Conservation (phyloP, 129 eudicot genomes). For the Flaveria bidentis region DNA sequence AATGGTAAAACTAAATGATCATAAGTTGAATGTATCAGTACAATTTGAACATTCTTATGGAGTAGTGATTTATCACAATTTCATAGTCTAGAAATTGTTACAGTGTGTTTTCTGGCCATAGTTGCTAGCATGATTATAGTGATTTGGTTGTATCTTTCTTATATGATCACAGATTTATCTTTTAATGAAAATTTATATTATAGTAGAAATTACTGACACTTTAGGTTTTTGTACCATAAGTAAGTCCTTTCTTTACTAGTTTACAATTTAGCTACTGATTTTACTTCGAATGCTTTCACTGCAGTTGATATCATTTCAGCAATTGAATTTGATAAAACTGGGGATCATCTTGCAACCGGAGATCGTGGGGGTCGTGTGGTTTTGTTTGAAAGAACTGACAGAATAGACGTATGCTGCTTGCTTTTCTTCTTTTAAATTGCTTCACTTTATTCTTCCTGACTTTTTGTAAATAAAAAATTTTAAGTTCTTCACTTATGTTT, state of each 20-base stretch:
- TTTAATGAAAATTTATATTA: too few species aligned
- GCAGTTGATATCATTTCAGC: constrained; percentile 63
- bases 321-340: constrained; percentile 57
- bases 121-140: too few species aligned
- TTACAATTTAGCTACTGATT: constrained; percentile 13
- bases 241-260: constrained; percentile 6
- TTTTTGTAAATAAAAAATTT: not conserved
- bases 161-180: too few species aligned
- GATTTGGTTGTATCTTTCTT: too few species aligned
- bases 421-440: not conserved
- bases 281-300: not conserved
- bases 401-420: constrained; percentile 39
- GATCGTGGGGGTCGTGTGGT: constrained; percentile 71
- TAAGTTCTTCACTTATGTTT: not conserved
- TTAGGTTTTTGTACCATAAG: not conserved
- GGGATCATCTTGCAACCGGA: constrained; percentile 62
- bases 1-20: too few species aligned
- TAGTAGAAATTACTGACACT: not conserved
- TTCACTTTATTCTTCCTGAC: not conserved
- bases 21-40: too few species aligned
- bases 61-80: too few species aligned
- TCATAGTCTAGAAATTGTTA: too few species aligned
- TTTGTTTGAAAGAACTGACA: constrained; percentile 54
- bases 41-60: too few species aligned
- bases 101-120: too few species aligned